Evolutionary conservation across 305 asterid species (phyloP).

Genomic region (Fraxinus angustifolia): DNA sequence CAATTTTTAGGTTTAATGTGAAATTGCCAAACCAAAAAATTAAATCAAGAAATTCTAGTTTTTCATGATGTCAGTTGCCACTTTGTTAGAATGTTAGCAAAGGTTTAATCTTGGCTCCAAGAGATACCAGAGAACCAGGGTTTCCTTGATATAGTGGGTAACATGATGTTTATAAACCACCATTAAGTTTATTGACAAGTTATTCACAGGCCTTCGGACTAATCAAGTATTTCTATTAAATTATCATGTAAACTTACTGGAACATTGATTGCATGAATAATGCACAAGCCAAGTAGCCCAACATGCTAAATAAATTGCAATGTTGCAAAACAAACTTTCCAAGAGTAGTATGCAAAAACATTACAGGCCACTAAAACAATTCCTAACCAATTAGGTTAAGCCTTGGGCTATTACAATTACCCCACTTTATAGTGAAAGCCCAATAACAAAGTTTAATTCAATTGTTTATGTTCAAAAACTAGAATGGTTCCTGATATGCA

Average conservation of each 20-base stretch:
- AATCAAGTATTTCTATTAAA: background rate
- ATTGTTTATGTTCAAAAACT: background rate
- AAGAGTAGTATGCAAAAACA: background rate
- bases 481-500: background rate
- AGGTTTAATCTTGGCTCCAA: background rate
- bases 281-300: background rate
- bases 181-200: background rate
- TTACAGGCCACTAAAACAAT: background rate
- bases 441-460: background rate
- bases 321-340: background rate
- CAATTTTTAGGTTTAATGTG: background rate
- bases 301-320: background rate
- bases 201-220: background rate
- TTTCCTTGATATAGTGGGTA: background rate
- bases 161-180: background rate
- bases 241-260: background rate
- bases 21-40: background rate
- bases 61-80: background rate
- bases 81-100: background rate
- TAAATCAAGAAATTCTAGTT: background rate
- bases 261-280: background rate
- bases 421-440: background rate
- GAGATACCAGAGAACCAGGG: background rate
- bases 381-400: background rate
- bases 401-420: background rate